A percentile compares a stretch with the other conserved stretches of the same genome.
phyloP scores from a whole-genome alignment of 1,284 basidiomycete genomes.

The Austroboletus niveus region DNA sequence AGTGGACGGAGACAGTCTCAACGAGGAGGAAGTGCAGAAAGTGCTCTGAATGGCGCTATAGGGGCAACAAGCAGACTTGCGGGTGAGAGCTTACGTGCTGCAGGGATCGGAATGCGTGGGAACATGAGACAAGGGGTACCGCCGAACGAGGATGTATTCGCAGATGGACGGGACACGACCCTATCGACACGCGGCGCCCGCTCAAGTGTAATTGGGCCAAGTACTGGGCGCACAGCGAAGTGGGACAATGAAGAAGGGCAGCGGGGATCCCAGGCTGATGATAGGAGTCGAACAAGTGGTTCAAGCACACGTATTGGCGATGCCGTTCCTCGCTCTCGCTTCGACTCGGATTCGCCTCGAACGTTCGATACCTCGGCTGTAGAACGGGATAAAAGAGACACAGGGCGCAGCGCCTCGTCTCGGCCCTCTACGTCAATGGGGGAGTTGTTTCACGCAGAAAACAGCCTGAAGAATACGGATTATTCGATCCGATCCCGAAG shows the following conservation, averaged over 20 bases:
- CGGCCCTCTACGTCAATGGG: conserved; percentile 35
- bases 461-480: conserved; percentile 8
- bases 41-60: conserved; percentile 40
- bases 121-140: conserved; percentile 13
- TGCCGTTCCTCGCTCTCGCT: conserved; percentile 19
- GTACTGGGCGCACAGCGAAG: conserved; percentile 16
- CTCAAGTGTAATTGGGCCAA: conserved; percentile 8
- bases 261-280: conserved; percentile 11
- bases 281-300: conserved; percentile 19
- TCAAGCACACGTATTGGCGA: conserved; percentile 14
- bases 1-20: conserved; percentile 46
- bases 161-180: conserved; percentile 13
- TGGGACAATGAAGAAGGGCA: conserved; percentile 27
- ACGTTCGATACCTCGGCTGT: conserved; percentile 12
- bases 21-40: conserved; percentile 67
- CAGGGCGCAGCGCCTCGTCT: conserved; percentile 15
- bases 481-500: conserved; percentile 24
- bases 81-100: conserved; percentile 68
- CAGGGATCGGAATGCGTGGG: conserved; percentile 53
- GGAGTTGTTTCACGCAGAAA: conserved; percentile 21
- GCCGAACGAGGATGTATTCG: conserved; percentile 42
- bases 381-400: conserved; percentile 22
- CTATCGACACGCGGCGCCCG: conserved; percentile 17
- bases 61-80: conserved; percentile 53
- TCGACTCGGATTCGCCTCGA: conserved; percentile 29